These are phyloP conservation scores for Parastagonospora nodorum DNA, from an alignment of 2,329 filamentous ascomycete species.

Conservation along the genomic window DNA sequence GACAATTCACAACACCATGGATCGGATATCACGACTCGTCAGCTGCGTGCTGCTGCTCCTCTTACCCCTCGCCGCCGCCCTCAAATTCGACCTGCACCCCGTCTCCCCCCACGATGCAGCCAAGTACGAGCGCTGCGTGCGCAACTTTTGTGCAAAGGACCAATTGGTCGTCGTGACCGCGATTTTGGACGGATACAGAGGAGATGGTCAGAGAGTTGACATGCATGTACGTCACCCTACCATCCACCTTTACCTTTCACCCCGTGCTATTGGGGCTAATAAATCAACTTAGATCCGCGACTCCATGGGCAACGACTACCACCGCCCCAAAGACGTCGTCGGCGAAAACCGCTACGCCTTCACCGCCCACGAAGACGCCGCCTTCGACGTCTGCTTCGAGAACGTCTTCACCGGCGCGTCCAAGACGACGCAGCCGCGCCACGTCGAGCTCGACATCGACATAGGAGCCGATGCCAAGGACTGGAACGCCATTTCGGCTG, in stretches of 20 bases:
- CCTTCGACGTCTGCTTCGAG: constrained; percentile 96
- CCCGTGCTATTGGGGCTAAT: neutral
- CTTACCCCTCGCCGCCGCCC: constrained; percentile 61
- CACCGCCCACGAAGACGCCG: constrained; percentile 86
- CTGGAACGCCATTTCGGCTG: constrained; percentile 94
- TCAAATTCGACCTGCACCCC: constrained; percentile 92
- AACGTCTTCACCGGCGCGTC: constrained; percentile 68
- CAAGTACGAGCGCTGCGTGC: constrained; percentile 83
- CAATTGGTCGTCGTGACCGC: constrained; percentile 95
- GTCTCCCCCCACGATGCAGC: constrained; percentile 64
- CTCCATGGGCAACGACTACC: constrained; percentile 94
- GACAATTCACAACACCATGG: constrained; percentile 35
- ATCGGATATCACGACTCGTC: constrained; percentile 40
- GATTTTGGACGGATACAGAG: constrained; percentile 80
- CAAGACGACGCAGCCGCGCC: constrained; percentile 58
- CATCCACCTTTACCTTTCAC: neutral
- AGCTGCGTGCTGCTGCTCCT: constrained; percentile 44
- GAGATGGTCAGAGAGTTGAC: constrained; percentile 91
- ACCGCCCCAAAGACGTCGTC: constrained; percentile 83
- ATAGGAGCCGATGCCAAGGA: constrained; percentile 97
- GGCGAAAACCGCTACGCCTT: constrained; percentile 94
- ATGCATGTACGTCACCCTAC: constrained; percentile 74
- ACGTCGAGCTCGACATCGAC: constrained; percentile 91
- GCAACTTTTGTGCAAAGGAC: constrained; percentile 92
- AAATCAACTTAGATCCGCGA: constrained; percentile 76